phyloP scores from a whole-genome alignment of 1,284 basidiomycete genomes.

The Apiotrichum brassicae region DNA sequence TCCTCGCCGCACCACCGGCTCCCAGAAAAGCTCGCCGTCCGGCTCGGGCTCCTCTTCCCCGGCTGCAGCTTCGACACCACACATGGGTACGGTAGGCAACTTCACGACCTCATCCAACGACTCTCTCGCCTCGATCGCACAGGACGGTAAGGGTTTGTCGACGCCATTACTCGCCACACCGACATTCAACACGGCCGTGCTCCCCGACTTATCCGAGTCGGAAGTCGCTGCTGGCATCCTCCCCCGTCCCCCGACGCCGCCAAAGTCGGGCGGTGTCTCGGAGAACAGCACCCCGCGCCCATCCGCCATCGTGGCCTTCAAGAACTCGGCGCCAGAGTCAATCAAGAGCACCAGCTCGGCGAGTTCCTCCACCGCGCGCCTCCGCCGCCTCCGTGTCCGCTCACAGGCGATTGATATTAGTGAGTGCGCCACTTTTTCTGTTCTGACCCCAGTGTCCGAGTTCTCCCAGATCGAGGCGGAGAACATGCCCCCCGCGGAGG shows the following conservation, averaged over 20 bases:
- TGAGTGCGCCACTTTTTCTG: background rate
- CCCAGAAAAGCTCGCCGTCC: no score
- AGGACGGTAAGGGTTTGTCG: no score
- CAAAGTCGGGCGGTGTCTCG: no score
- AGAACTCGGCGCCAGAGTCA: background rate
- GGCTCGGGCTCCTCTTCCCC: no score
- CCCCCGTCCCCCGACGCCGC: no score
- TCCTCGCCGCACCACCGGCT: no score
- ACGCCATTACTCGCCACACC: background rate
- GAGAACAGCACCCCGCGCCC: background rate
- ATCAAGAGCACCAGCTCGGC: background rate
- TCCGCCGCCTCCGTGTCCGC: constrained; percentile 14
- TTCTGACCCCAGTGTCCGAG: constrained; percentile 24
- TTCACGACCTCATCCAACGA: no score
- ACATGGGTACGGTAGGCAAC: no score
- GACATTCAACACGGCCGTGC: background rate
- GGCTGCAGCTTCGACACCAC: no score
- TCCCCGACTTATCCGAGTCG: no score
- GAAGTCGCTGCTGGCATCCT: no score
- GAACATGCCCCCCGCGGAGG: constrained; percentile 9
- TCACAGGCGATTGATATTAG: constrained; percentile 19
- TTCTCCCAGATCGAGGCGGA: constrained; percentile 23
- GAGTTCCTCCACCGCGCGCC: constrained; percentile 2
- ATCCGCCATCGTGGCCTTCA: background rate
- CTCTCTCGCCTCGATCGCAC: no score